Evolutionary conservation across 768 basidiomycete species (phyloP).

Genomic region (Mycena amicta): DNA sequence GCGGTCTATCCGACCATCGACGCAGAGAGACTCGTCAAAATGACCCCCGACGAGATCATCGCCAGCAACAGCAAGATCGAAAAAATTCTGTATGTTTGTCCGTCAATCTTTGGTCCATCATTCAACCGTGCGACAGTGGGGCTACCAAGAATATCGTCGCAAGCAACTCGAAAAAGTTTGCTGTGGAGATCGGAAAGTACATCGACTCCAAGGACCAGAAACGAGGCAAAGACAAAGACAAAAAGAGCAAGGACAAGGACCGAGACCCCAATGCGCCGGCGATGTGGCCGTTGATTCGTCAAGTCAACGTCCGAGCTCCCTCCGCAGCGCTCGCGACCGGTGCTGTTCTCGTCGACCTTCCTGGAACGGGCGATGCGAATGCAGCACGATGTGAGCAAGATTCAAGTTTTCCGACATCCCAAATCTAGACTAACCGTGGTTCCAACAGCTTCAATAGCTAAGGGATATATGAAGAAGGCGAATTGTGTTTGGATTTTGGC

Average conservation of each 20-base stretch:
- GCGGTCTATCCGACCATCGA: constrained; percentile 59
- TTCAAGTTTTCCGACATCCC: no score
- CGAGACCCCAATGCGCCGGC: constrained; percentile 41
- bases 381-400: constrained; percentile 58
- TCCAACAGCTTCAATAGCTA: no score
- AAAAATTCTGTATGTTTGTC: constrained; percentile 34
- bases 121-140: constrained; percentile 31
- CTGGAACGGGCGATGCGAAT: constrained; percentile 67
- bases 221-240: constrained; percentile 43
- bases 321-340: constrained; percentile 57
- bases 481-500: constrained; percentile 69
- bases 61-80: constrained; percentile 38
- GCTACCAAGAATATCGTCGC: constrained; percentile 54
- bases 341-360: constrained; percentile 65
- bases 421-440: no score
- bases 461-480: constrained; percentile 68
- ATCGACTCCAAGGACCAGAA: constrained; percentile 68
- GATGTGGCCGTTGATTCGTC: constrained; percentile 64
- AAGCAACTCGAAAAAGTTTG: constrained; percentile 53
- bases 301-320: constrained; percentile 60
- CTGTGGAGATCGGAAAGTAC: constrained; percentile 59
- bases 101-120: background rate
- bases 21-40: constrained; percentile 48
- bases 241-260: constrained; percentile 33
- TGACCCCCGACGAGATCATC: constrained; percentile 57